These are phyloP conservation scores for Chlorella sp. DNA, from an alignment of 139 green algal species.

Conservation along the genomic window DNA sequence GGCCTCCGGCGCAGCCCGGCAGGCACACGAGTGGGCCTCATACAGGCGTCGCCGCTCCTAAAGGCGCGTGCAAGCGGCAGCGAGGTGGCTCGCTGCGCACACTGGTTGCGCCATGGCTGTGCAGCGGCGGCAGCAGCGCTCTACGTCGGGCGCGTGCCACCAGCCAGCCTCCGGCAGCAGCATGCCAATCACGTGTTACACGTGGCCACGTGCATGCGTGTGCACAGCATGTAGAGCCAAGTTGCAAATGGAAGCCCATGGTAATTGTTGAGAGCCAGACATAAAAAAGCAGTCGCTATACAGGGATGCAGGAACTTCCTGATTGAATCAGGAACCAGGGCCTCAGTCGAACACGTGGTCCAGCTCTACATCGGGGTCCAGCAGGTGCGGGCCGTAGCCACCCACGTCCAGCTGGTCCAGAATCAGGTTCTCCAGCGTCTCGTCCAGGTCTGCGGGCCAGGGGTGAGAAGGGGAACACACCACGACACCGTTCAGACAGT, in stretches of 20 bases:
- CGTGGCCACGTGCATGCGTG: background rate
- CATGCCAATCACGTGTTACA: too few relatives aligned
- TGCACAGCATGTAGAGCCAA: background rate
- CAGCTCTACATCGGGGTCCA: conserved; percentile 81
- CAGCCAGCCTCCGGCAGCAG: too few relatives aligned
- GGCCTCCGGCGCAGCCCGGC: background rate
- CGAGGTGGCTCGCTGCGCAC: background rate
- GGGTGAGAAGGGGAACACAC: too few relatives aligned
- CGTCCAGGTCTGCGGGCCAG: conserved; percentile 76
- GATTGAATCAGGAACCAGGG: too few relatives aligned
- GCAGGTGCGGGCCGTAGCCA: conserved; percentile 64
- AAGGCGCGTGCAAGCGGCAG: background rate
- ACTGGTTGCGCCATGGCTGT: background rate
- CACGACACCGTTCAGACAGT: too few relatives aligned
- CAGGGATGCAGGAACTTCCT: background rate
- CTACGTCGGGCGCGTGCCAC: too few relatives aligned
- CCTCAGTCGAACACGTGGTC: conserved; percentile 43
- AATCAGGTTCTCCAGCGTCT: conserved; percentile 92
- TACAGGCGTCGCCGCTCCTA: too few relatives aligned
- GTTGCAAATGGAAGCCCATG: too few relatives aligned
- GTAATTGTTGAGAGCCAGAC: background rate
- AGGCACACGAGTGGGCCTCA: background rate
- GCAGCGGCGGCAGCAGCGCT: too few relatives aligned
- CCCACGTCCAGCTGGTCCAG: conserved; percentile 82
- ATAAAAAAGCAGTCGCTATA: background rate